Conservation (phyloP, 176 grass and related monocot genomes). For the Musa troglodytarum region DNA sequence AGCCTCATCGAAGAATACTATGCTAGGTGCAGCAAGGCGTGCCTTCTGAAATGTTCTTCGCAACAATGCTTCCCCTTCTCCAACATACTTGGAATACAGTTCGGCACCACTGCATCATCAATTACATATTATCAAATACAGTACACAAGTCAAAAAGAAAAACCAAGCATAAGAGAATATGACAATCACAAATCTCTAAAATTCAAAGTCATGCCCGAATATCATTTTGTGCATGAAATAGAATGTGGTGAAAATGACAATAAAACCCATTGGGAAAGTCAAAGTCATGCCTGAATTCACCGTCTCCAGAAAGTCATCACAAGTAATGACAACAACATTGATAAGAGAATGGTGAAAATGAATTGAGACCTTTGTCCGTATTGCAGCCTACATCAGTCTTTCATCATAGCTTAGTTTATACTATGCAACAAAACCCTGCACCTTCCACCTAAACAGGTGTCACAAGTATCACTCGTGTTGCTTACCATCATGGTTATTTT, state of each 20-base stretch:
- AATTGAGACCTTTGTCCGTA: background rate
- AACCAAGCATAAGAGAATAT: background rate
- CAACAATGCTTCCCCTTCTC: slow-evolving; percentile 84
- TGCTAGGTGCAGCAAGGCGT: slow-evolving; percentile 63
- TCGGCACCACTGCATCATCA: slow-evolving; percentile 52
- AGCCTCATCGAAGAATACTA: slow-evolving; percentile 80
- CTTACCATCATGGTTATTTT: background rate
- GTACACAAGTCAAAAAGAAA: background rate
- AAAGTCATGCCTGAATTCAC: background rate
- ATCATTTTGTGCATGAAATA: background rate
- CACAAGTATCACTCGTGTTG: background rate
- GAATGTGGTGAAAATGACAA: background rate
- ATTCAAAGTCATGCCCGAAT: background rate
- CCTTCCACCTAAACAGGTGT: no score
- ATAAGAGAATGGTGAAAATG: background rate
- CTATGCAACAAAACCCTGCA: no score
- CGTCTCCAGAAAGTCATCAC: background rate
- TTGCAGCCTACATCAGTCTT: background rate
- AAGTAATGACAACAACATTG: background rate
- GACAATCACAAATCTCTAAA: background rate
- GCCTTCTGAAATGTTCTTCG: slow-evolving; percentile 83
- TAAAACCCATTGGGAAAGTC: background rate
- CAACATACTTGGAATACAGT: slow-evolving; percentile 91
- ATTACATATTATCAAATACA: slow-evolving; percentile 22
- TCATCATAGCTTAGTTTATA: no score